phyloP scores from a whole-genome alignment of 2,329 filamentous ascomycete genomes.

The Akanthomyces uredinophilus region DNA sequence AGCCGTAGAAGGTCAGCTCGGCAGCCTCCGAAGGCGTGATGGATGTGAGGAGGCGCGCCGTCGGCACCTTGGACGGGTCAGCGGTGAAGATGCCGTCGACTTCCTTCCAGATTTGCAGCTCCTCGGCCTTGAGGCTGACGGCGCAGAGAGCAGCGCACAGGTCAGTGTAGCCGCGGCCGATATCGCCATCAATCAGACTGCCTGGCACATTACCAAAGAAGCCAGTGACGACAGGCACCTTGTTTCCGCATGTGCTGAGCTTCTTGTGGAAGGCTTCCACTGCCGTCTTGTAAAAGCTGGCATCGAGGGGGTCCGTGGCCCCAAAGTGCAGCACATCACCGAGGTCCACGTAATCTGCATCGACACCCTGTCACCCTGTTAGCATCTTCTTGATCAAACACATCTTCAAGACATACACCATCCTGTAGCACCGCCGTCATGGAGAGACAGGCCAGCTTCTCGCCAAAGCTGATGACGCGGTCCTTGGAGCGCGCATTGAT shows the following conservation, averaged over 20 bases:
- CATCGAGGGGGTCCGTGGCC: slow-evolving; percentile 54
- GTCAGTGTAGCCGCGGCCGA: slow-evolving; percentile 94
- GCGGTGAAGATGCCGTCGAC: slow-evolving; percentile 88
- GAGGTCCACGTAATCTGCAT: slow-evolving; percentile 85
- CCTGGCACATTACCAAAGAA: slow-evolving; percentile 94
- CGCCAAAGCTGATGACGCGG: slow-evolving; percentile 88
- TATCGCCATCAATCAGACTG: slow-evolving; percentile 78
- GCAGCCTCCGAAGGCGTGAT: slow-evolving; percentile 95
- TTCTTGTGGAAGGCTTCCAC: slow-evolving; percentile 57
- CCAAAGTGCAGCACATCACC: slow-evolving; percentile 73
- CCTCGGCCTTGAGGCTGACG: slow-evolving; percentile 78
- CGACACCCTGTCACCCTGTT: slow-evolving; percentile 54
- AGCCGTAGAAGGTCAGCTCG: slow-evolving; percentile 89
- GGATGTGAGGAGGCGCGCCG: slow-evolving; percentile 77
- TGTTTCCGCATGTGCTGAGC: slow-evolving; percentile 58
- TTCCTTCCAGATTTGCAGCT: slow-evolving; percentile 98
- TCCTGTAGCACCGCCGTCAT: slow-evolving; percentile 83
- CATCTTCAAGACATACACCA: slow-evolving; percentile 37
- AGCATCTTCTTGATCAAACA: slow-evolving; percentile 16
- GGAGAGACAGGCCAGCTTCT: slow-evolving; percentile 90
- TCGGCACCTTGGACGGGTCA: slow-evolving; percentile 87
- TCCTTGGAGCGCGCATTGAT: slow-evolving; percentile 76
- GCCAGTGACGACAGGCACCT: slow-evolving; percentile 78
- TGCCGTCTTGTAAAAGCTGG: slow-evolving; percentile 64
- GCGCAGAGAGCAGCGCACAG: slow-evolving; percentile 88